Conservation (phyloP, 495 filamentous ascomycete species). For the Saxophila tyrrhenica region DNA sequence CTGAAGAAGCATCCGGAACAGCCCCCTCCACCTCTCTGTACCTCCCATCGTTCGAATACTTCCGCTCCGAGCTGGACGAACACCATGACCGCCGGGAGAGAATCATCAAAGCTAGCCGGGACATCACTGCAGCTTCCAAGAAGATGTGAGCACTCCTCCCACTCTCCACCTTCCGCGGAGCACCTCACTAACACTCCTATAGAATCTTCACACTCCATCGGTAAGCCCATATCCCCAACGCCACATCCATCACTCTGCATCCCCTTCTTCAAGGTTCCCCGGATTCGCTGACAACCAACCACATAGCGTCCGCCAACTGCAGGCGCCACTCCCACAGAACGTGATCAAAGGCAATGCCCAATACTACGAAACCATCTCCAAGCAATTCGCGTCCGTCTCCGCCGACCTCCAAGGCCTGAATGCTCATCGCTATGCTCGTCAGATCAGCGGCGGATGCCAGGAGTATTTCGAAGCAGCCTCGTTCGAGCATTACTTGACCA, state of each 20-base stretch:
- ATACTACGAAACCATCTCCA: slow-evolving; percentile 54
- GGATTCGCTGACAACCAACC: slow-evolving; percentile 1
- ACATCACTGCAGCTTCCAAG: slow-evolving; percentile 89
- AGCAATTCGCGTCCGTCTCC: slow-evolving; percentile 53
- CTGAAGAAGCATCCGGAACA: neutral
- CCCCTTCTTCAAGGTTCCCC: neutral
- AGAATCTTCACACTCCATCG: slow-evolving; percentile 92
- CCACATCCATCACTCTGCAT: neutral
- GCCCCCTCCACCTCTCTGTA: slow-evolving; percentile 30
- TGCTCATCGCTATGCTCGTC: slow-evolving; percentile 57
- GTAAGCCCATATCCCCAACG: slow-evolving; percentile 40
- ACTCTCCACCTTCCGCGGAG: neutral
- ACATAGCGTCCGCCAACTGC: slow-evolving; percentile 53
- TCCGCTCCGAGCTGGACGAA: slow-evolving; percentile 80
- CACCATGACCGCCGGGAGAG: slow-evolving; percentile 88
- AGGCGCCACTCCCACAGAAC: slow-evolving; percentile 48
- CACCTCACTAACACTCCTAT: neutral
- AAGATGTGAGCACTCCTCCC: slow-evolving; percentile 87
- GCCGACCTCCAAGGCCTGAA: slow-evolving; percentile 68
- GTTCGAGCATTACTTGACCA: slow-evolving; percentile 77
- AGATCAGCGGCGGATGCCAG: slow-evolving; percentile 70
- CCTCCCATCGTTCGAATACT: slow-evolving; percentile 70
- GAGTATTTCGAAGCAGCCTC: slow-evolving; percentile 82
- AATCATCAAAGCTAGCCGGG: slow-evolving; percentile 76
- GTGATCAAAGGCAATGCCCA: slow-evolving; percentile 54